Evolutionary conservation across 176 grass and related monocot genomes (phyloP), one percentile per base, ranked within the genome.

Genomic region (Stipa capillata): DNA sequence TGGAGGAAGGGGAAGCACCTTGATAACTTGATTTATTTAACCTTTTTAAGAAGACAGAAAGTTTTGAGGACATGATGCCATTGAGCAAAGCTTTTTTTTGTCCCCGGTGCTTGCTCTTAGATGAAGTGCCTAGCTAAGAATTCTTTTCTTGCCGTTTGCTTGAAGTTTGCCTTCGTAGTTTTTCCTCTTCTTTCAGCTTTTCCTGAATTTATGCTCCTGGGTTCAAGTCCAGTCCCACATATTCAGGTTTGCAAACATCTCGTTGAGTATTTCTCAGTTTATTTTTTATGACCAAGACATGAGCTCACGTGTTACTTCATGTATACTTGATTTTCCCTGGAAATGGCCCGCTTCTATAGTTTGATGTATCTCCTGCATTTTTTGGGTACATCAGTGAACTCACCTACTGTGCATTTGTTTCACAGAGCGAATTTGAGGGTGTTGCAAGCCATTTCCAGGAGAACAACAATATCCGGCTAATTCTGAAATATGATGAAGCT

Each of bases 121-220:
- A 50, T 50, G 6, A 50, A 50, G 48, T 50, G 48, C n/a, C n/a
- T n/a, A n/a, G n/a, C n/a, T n/a, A n/a, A n/a, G n/a, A n/a, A n/a
- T n/a, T n/a, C n/a, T n/a, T n/a, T n/a, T n/a, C n/a, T n/a, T n/a
- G n/a, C n/a, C n/a, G n/a, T n/a, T n/a, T n/a, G n/a, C n/a, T n/a
- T n/a, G n/a, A n/a, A n/a, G n/a, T n/a, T n/a, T n/a, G n/a, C n/a
- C n/a, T n/a, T n/a, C n/a, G n/a, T n/a, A n/a, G n/a, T n/a, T n/a
- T n/a, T n/a, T n/a, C n/a, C n/a, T n/a, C n/a, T n/a, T n/a, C n/a
- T n/a, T n/a, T n/a, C n/a, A n/a, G n/a, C 89, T n/a, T n/a, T n/a
- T n/a, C n/a, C n/a, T n/a, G n/a, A 92, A 69, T 92, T 92, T 79
- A 75, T 92, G 40, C 89, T 92, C 74, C 85, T 92, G n/a, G 89